A percentile compares a stretch with the other conserved stretches of the same genome.
phyloP scores from a whole-genome alignment of 2,329 filamentous ascomycete species.

The Didymella segeticola region DNA sequence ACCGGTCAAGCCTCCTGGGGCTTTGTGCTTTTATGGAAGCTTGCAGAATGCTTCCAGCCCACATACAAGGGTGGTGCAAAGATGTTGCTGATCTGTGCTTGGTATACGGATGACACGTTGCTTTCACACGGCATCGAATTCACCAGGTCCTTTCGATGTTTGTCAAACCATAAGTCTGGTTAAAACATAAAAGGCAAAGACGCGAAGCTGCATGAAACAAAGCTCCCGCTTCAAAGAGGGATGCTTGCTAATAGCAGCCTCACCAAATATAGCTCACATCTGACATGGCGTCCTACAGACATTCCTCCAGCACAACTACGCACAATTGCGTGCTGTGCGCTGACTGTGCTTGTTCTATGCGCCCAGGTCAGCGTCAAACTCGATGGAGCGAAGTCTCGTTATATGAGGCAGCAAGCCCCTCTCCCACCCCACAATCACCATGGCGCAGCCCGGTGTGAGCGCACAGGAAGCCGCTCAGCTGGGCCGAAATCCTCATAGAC shows the following conservation, averaged over 20 bases:
- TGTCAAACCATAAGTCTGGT: too few species aligned
- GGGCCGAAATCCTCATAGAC: conserved; percentile 11
- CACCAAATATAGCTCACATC: conserved; percentile 1
- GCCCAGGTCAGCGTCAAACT: conserved; percentile 15
- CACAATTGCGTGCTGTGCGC: conserved; percentile 7
- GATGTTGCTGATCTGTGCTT: not conserved
- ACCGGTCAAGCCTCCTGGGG: conserved; percentile 3
- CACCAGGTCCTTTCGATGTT: too few species aligned
- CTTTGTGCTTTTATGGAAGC: not conserved
- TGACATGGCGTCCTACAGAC: not conserved
- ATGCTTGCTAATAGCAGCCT: not conserved
- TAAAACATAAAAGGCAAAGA: too few species aligned
- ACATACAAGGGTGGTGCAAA: not conserved
- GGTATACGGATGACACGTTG: conserved; percentile 1
- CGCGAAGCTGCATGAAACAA: not conserved
- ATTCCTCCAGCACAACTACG: conserved; percentile 6
- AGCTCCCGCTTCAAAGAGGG: not conserved
- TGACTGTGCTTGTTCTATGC: conserved; percentile 7
- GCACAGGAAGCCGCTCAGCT: conserved; percentile 12
- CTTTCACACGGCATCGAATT: not conserved
- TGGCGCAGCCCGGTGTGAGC: conserved; percentile 11
- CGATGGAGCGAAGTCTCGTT: conserved; percentile 14
- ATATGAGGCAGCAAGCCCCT: conserved; percentile 11
- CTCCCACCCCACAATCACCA: conserved; percentile 14
- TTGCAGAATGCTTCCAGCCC: not conserved